Evolutionary conservation across 148 eudicot genomes (phyloP).

Genomic region (Selenicereus undatus): DNA sequence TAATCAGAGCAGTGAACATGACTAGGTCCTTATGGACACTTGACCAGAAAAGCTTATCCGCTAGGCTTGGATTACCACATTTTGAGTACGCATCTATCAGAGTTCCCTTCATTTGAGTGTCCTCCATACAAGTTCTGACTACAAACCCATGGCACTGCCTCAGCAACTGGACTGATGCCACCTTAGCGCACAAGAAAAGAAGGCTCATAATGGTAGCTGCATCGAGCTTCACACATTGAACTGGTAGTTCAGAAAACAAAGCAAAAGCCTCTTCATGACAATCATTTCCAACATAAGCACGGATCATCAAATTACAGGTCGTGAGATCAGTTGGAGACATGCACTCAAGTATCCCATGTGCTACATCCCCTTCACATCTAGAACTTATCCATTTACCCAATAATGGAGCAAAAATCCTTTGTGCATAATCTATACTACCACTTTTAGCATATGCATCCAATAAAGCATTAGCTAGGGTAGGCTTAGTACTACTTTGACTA

Average conservation of each 20-base stretch:
- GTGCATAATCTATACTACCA: constrained; percentile 49
- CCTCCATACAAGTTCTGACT: constrained; percentile 49
- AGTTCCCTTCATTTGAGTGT: constrained; percentile 44
- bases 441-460: constrained; percentile 72
- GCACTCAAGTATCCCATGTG: constrained; percentile 21
- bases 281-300: constrained; percentile 49
- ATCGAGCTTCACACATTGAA: constrained; percentile 50
- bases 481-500: constrained; percentile 29
- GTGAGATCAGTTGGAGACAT: constrained; percentile 42
- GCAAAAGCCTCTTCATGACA: constrained; percentile 37
- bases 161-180: constrained; percentile 47
- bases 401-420: constrained; percentile 41
- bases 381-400: constrained; percentile 27
- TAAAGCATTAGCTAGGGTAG: constrained; percentile 47
- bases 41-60: constrained; percentile 55
- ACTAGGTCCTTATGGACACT: constrained; percentile 47
- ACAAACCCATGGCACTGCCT: constrained; percentile 73
- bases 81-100: constrained; percentile 62
- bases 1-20: constrained; percentile 63
- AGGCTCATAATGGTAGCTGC: constrained; percentile 52
- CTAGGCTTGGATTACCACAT: constrained; percentile 50
- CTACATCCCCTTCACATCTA: constrained; percentile 37
- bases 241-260: constrained; percentile 49
- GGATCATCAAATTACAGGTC: constrained; percentile 63
- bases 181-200: constrained; percentile 53